A percentile compares a stretch with the other conserved stretches of the same genome.
Conservation (phyloP, 306 rosid species). For the Sphenostylis stenocarpa region DNA sequence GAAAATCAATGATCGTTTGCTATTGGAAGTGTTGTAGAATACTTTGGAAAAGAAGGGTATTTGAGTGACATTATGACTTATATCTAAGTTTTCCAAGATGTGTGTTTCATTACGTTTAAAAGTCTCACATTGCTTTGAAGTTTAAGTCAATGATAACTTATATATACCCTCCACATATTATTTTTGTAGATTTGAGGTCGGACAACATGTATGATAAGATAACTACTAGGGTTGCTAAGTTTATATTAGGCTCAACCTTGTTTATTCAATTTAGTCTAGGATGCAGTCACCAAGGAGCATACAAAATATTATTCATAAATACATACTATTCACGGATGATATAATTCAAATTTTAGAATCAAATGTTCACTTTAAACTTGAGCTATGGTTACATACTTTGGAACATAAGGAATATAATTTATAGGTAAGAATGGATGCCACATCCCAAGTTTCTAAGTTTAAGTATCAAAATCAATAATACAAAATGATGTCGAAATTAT, state of each 20-base stretch:
- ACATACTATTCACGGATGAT: not conserved
- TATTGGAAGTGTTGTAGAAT: not conserved
- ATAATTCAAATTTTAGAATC: not conserved
- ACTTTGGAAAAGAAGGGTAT: not conserved
- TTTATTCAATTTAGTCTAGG: not conserved
- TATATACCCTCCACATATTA: no score
- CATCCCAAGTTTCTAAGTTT: not conserved
- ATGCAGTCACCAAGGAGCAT: not conserved
- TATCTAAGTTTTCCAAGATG: not conserved
- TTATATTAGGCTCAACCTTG: not conserved
- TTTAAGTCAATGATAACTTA: not conserved
- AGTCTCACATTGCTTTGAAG: no score
- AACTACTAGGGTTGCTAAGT: no score
- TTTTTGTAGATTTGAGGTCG: no score
- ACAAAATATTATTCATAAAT: not conserved
- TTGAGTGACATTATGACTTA: not conserved
- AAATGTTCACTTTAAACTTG: not conserved
- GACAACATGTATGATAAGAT: no score
- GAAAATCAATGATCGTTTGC: not conserved
- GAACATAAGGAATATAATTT: not conserved
- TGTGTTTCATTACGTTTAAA: not conserved
- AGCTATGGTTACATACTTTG: not conserved
- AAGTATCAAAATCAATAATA: not conserved
- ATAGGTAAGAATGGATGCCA: not conserved
- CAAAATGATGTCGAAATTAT: not conserved